Evolutionary conservation across 441 rosid species (phyloP), one percentile per base, ranked within the genome.

Genomic region (Rhodomyrtus psidioides): DNA sequence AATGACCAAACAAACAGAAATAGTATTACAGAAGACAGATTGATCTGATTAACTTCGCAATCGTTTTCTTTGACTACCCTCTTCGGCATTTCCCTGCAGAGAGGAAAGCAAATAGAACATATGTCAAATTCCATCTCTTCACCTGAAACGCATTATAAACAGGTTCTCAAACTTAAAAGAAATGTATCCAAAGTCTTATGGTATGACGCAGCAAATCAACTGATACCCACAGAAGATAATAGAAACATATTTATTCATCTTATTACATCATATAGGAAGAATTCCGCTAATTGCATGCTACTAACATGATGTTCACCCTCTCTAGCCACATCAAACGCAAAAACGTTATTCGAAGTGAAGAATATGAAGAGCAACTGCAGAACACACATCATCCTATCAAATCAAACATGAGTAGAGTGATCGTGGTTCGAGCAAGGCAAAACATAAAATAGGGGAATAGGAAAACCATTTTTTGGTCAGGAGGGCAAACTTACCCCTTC

Each of bases 61-160:
- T 86, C 92, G 88, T 88, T 94, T 94, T 89, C 95, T 94, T 84
- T 92, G 97, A 91, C 90, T 93, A 88, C 93, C 93, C 89, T 95
- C 97, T 88, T 96, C 96, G 49, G 88, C 81, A 87, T 87, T 89
- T 84, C 93, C 98, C 99, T 97, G 98, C 92, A 93, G 86, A 23
- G 70, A 81, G 55, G 30, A 54, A 27, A 56, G 4, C 79, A 70
- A 70, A 70, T 49, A 65, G 76, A 65, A 65, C 42, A 65, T 19
- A 23, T 34, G 49, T 70, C 79, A 34, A 28, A 62, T 34, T 62
- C 13, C 24, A 65, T 34, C 21, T 65, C 76, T 34, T 19, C 76
- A 30, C 76, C 34, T 65, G 34, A 62, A 65, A 19, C 76, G 19
- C 4, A 34, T 46, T 21, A 34, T 65, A 26, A 34, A 34, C 15